Evolutionary conservation across 2,329 filamentous ascomycete species (phyloP).

Genomic region (Colletotrichum australisinense): DNA sequence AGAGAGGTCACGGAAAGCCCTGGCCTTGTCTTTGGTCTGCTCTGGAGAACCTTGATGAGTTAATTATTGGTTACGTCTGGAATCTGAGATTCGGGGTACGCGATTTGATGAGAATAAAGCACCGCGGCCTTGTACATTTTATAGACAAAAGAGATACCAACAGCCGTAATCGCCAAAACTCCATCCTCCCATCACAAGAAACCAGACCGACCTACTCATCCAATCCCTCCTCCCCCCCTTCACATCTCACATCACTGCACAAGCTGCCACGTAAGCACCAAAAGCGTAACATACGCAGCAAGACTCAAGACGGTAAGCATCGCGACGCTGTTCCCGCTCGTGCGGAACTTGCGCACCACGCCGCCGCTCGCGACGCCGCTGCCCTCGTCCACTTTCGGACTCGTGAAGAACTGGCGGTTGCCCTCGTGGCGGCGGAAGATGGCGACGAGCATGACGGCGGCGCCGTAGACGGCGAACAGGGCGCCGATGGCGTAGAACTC

Average conservation of each 20-base stretch:
- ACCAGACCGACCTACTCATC: too few relatives aligned
- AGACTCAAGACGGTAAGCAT: constrained; percentile 68
- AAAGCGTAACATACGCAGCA: constrained; percentile 66
- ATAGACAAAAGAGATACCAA: too few relatives aligned
- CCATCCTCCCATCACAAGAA: too few relatives aligned
- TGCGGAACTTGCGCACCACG: constrained; percentile 67
- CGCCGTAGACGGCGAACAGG: constrained; percentile 91
- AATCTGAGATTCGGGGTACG: too few relatives aligned
- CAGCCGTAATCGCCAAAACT: too few relatives aligned
- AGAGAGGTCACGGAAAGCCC: too few relatives aligned
- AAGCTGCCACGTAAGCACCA: constrained; percentile 66
- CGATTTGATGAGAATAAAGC: too few relatives aligned
- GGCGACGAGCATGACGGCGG: constrained; percentile 84
- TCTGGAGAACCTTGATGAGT: too few relatives aligned
- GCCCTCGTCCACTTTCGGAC: constrained; percentile 46
- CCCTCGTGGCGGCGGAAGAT: constrained; percentile 90
- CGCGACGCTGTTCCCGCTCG: constrained; percentile 71
- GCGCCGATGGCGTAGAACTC: constrained; percentile 99
- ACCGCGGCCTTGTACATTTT: too few relatives aligned
- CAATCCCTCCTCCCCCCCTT: too few relatives aligned
- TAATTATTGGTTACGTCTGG: too few relatives aligned
- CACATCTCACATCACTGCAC: constrained; percentile 36
- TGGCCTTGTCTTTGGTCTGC: too few relatives aligned
- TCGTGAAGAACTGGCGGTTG: constrained; percentile 91
- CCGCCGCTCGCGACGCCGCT: constrained; percentile 44